These are phyloP conservation scores for Dryadomyces sulphureus DNA, from an alignment of 2,329 filamentous ascomycete species.

Conservation along the genomic window DNA sequence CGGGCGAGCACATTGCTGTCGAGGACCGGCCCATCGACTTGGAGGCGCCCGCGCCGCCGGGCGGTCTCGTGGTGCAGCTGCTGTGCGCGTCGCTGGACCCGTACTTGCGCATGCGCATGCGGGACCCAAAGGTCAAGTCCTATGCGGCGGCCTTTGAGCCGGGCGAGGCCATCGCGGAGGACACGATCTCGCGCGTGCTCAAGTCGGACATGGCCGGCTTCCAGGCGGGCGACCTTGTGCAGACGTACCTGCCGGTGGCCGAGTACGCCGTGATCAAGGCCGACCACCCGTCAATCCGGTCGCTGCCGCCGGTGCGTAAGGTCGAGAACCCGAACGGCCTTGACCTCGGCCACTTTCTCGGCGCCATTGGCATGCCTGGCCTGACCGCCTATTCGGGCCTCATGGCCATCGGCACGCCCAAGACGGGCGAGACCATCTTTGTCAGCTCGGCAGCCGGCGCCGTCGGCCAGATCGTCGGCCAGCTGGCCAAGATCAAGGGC, in stretches of 20 bases:
- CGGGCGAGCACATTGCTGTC: constrained; percentile 54
- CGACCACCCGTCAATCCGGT: constrained; percentile 19
- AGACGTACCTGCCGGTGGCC: constrained; percentile 42
- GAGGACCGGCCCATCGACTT: constrained; percentile 56
- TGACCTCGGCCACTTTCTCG: constrained; percentile 54
- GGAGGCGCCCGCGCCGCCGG: constrained; percentile 37
- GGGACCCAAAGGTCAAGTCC: constrained; percentile 45
- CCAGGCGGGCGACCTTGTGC: constrained; percentile 51
- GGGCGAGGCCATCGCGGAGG: constrained; percentile 48
- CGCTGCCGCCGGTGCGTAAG: constrained; percentile 29
- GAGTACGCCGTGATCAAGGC: constrained; percentile 47
- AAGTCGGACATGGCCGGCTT: constrained; percentile 49
- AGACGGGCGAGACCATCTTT: constrained; percentile 69
- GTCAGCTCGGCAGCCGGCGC: constrained; percentile 67
- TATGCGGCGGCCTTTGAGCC: constrained; percentile 51
- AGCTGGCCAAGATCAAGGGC: constrained; percentile 70
- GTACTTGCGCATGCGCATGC: constrained; percentile 73
- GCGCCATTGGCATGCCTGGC: constrained; percentile 40
- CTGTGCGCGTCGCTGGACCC: constrained; percentile 69
- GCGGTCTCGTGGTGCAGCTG: constrained; percentile 55
- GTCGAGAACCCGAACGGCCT: constrained; percentile 55
- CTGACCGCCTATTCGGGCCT: constrained; percentile 40
- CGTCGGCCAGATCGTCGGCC: constrained; percentile 71
- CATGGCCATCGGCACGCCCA: constrained; percentile 56
- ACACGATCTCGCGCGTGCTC: constrained; percentile 51